Base-by-base conservation (phyloP, 768 basidiomycete genomes). In the Trametopsis cervina region DNA sequence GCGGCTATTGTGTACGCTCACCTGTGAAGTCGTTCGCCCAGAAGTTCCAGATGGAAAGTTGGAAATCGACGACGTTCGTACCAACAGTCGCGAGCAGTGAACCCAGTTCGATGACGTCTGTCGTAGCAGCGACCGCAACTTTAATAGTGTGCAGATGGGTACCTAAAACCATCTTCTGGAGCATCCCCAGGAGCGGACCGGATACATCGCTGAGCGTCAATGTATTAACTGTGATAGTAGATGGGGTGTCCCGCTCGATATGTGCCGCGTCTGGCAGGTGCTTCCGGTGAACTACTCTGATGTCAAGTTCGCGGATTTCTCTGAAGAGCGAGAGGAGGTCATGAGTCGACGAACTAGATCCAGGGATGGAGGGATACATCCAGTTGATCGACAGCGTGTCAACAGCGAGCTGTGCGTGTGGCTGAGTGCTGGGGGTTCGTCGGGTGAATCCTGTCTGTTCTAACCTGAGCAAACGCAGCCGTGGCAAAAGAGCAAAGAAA, bases 361-460 rank as follows among this genome's bases (percentile, higher is more conserved):
- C 50, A 6, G 50, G 50, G 18, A 40, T 47, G 22, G 50, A 42
- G 5, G 50, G 41, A 42, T 47, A 51, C 50, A 51, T 51, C 50
- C 50, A 51, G 18, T 36, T 41, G 23, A 51, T 39, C 4, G 36
- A 40, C 10, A 51, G 40, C 18, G 21, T 18, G 11, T 46, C 33
- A 25, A 47, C 17, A 11, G n/a, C 2, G 40, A 42, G 47, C 10
- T 21, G 22, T 9, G 4, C 5, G 9, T 33, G 9, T 33, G 9
- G 29, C 29, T 40, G 10, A n/a, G 12, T 20, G 21, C 25, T 10
- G 37, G 12, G 17, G 40, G 11, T 10, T 5, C 6, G 40, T 39
- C 46, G 24, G 25, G 15, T 36, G n/a, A 47, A 51, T 22, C 50
- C 50, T 4, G 50, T 51, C 41, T 51, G 44, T 36, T 45, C 41